These are phyloP conservation scores for Warburgia ugandensis DNA, from an alignment of 164 flowering plant species.

Conservation along the genomic window DNA sequence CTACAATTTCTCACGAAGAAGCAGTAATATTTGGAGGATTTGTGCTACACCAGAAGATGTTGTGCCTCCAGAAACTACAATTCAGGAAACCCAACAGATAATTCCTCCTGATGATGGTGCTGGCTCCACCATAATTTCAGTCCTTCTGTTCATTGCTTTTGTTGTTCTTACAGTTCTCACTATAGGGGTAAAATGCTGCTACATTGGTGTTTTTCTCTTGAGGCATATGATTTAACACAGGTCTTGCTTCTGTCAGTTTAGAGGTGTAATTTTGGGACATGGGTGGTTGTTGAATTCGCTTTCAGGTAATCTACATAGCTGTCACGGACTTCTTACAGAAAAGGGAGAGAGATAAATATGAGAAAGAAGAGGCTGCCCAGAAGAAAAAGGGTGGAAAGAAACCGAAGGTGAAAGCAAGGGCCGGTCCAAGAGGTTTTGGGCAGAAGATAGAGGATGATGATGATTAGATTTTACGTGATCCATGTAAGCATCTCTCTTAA, in stretches of 20 bases:
- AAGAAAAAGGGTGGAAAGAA: conserved; percentile 43
- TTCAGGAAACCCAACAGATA: conserved; percentile 31
- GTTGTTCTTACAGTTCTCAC: conserved; percentile 60
- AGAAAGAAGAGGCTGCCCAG: conserved; percentile 58
- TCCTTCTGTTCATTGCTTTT: conserved; percentile 63
- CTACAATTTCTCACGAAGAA: conserved; percentile 3
- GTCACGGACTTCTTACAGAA: conserved; percentile 80
- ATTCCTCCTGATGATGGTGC: conserved; percentile 30
- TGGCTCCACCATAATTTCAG: conserved; percentile 32
- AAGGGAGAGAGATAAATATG: conserved; percentile 70
- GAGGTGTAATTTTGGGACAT: background rate
- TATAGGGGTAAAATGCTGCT: conserved; percentile 47
- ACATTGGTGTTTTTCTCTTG: background rate
- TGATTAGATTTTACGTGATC: conserved; percentile 11
- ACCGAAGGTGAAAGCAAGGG: conserved; percentile 28
- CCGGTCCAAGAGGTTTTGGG: conserved; percentile 79
- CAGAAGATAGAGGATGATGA: conserved; percentile 53
- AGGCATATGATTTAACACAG: background rate
- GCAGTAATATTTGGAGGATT: conserved; percentile 20
- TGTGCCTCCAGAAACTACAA: conserved; percentile 22
- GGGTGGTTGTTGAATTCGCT: conserved; percentile 7
- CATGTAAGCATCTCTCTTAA: no score
- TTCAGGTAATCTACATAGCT: conserved; percentile 68
- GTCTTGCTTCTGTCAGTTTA: background rate
- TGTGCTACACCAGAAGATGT: conserved; percentile 25